Base-by-base conservation (phyloP, 495 filamentous ascomycete species). In the Penicillium daleae region DNA sequence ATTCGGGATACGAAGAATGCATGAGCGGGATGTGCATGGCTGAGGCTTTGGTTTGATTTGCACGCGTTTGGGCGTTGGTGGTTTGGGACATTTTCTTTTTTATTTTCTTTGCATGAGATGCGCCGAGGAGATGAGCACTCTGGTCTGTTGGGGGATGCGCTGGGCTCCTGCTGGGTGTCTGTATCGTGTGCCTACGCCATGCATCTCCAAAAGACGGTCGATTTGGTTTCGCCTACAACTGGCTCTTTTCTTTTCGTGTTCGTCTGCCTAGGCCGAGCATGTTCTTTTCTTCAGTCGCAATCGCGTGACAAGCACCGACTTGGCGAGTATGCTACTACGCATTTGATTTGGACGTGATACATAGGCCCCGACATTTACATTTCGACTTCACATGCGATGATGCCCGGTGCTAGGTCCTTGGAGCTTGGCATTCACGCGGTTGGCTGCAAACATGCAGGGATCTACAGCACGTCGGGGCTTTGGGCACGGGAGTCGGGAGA, bases 1-100 rank as follows among this genome's bases (percentile, higher is more conserved):
- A 89, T 98, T 66, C 89, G 90, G 55, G 86, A 86, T 33, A 92
- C 93, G 67, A 97, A 95, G 72, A 92, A 90, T 75, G 75, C 80
- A 65, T 90, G 78, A 88, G 61, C 66, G 19, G n/a, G 10, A 2
- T 29, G 26, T 49, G 19, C 50, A 56, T 51, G 31, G 42, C n/a
- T n/a, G n/a, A 8, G 13, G n/a, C 49, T 57, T 60, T 62, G 50
- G 26, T 58, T 44, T 61, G 46, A 61, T 42, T 57, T 24, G 51
- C 32, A 29, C 55, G 17, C 40, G 55, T 61, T 56, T 32, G 29
- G 66, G 66, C 66, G 66, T 68, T 68, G 58, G 60, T 56, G 60
- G 53, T 53, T 54, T 65, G 48, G 56, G 27, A 35, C 53, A 60
- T 40, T 42, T 35, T 52, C 8, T 52, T 4, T 52, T n/a, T 52